Conservation (phyloP, 805 yeast genomes). For the Tetrapisispora pingtungensis region DNA sequence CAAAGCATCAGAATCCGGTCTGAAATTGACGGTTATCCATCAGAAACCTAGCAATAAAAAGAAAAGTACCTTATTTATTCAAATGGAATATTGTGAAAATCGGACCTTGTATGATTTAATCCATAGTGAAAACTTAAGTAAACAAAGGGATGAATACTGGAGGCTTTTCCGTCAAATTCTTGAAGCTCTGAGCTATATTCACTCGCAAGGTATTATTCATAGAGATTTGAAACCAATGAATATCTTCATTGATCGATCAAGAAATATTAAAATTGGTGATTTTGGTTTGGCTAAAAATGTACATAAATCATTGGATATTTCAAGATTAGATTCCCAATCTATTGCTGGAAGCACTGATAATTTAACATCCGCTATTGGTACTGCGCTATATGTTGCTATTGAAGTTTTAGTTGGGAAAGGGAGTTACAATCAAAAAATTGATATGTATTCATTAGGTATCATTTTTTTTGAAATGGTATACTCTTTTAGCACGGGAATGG, state of each 20-base stretch:
- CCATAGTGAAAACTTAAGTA: slow-evolving; percentile 58
- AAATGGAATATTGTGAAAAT: slow-evolving; percentile 98
- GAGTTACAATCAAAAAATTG: slow-evolving; percentile 86
- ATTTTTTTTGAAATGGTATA: slow-evolving; percentile 94
- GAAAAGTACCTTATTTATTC: slow-evolving; percentile 76
- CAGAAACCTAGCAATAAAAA: slow-evolving; percentile 16
- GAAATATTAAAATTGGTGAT: slow-evolving; percentile 90
- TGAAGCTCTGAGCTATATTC: slow-evolving; percentile 86
- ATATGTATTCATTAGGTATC: slow-evolving; percentile 89
- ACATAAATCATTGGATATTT: slow-evolving; percentile 37
- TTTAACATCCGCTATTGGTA: slow-evolving; percentile 86
- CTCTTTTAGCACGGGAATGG: slow-evolving; percentile 85
- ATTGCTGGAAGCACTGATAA: slow-evolving; percentile 43
- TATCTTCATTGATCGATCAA: slow-evolving; percentile 83
- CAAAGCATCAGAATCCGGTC: slow-evolving; percentile 8
- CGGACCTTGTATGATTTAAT: slow-evolving; percentile 80
- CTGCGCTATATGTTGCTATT: slow-evolving; percentile 83
- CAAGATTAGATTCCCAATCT: slow-evolving; percentile 25
- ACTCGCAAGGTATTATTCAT: slow-evolving; percentile 88
- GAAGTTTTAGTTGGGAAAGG: slow-evolving; percentile 71
- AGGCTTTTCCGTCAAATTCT: slow-evolving; percentile 74
- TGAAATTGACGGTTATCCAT: not conserved
- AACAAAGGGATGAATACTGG: slow-evolving; percentile 77
- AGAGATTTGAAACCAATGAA: slow-evolving; percentile 93
- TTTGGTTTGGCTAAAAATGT: slow-evolving; percentile 93